A percentile compares a stretch with the other conserved stretches of the same genome.
phyloP scores from a whole-genome alignment of 345 rosid genomes.

The Dovyalis caffra region DNA sequence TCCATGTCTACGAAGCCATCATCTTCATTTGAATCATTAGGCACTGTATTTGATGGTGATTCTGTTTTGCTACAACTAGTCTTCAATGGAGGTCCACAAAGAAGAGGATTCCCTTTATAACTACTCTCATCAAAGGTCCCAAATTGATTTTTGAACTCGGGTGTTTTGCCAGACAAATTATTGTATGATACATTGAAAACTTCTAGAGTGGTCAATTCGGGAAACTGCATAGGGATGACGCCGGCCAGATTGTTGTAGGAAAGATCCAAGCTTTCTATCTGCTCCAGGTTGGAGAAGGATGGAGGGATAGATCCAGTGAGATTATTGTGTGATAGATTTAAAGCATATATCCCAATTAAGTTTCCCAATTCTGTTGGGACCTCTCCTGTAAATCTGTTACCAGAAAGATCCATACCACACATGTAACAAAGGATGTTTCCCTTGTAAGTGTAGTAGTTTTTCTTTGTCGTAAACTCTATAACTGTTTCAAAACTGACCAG shows the following conservation, averaged over 20 bases:
- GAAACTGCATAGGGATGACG: conserved; percentile 23
- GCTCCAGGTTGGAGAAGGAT: conserved; percentile 21
- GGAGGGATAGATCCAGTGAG: conserved; percentile 22
- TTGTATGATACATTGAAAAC: conserved; percentile 37
- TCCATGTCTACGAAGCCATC: conserved; percentile 9
- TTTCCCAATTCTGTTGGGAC: not conserved
- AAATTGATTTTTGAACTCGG: conserved; percentile 11
- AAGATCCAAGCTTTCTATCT: conserved; percentile 40
- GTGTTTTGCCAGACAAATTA: conserved; percentile 31
- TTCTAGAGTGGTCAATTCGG: conserved; percentile 3
- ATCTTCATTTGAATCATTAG: not conserved
- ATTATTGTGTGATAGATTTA: conserved; percentile 39
- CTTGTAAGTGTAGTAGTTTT: not conserved
- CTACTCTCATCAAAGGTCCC: conserved; percentile 19
- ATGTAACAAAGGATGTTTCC: not conserved
- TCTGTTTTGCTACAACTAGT: not conserved
- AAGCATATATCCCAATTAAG: not conserved
- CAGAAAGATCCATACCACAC: not conserved
- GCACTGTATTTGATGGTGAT: not conserved
- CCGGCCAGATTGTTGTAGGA: conserved; percentile 29
- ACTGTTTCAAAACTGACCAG: accelerated
- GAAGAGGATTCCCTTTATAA: conserved; percentile 28
- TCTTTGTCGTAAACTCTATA: not conserved
- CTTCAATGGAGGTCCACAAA: conserved; percentile 23
- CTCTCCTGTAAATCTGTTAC: not conserved